Conservation (phyloP, 768 basidiomycete species). For the Imleria badia region DNA sequence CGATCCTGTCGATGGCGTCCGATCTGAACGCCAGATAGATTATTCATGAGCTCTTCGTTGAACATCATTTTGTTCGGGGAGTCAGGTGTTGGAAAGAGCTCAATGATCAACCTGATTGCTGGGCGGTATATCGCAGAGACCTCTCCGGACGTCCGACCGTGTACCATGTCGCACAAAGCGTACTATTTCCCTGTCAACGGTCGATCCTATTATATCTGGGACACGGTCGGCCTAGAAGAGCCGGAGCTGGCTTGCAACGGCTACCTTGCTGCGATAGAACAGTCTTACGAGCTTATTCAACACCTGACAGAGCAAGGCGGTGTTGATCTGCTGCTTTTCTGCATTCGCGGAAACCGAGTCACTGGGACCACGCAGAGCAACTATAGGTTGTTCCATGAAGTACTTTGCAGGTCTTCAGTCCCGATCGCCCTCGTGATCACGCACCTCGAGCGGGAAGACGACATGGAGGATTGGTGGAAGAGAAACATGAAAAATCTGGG, state of each 20-base stretch:
- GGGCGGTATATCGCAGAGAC: slow-evolving; percentile 22
- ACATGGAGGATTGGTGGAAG: slow-evolving; percentile 38
- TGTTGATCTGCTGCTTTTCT: slow-evolving; percentile 42
- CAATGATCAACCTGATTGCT: slow-evolving; percentile 34
- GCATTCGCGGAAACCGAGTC: slow-evolving; percentile 43
- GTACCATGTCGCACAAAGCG: slow-evolving; percentile 35
- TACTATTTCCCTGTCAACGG: slow-evolving; percentile 27
- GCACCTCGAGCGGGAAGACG: slow-evolving; percentile 37
- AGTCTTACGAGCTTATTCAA: slow-evolving; percentile 35
- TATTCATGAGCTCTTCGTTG: slow-evolving; percentile 19
- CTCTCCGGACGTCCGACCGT: slow-evolving; percentile 33
- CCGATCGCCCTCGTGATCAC: slow-evolving; percentile 37
- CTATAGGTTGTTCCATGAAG: slow-evolving; percentile 42
- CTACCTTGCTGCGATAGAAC: slow-evolving; percentile 30
- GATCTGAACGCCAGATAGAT: slow-evolving; percentile 19
- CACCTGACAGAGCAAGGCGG: slow-evolving; percentile 32
- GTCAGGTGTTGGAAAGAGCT: slow-evolving; percentile 38
- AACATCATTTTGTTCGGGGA: slow-evolving; percentile 48
- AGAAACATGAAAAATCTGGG: slow-evolving; percentile 25
- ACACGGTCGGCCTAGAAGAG: slow-evolving; percentile 38
- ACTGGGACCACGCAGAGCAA: slow-evolving; percentile 38
- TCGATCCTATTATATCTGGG: slow-evolving; percentile 28
- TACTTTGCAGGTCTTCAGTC: slow-evolving; percentile 38
- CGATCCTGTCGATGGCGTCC: slow-evolving; percentile 2
- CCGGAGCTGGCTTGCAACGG: slow-evolving; percentile 25